Conservation (phyloP, 768 basidiomycete genomes). For the Solioccasus polychromus region DNA sequence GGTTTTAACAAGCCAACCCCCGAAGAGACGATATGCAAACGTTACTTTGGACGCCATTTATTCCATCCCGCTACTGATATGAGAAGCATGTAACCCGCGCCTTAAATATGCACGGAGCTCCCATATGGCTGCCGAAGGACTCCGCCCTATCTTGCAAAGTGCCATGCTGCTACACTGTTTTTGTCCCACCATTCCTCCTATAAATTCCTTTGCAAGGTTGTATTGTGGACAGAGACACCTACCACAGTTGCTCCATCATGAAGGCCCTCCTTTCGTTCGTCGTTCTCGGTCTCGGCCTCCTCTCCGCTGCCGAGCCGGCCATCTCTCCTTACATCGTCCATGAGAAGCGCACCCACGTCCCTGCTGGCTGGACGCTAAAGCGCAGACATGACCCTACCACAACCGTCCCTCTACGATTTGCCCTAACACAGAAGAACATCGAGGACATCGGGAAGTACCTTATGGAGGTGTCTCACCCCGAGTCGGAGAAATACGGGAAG, state of each 20-base stretch:
- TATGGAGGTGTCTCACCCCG: constrained; percentile 34
- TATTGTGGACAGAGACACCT: too few species aligned
- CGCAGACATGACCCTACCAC: constrained; percentile 35
- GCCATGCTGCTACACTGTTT: constrained; percentile 10
- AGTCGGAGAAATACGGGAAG: constrained; percentile 30
- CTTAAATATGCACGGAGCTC: constrained; percentile 5
- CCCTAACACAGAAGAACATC: constrained; percentile 33
- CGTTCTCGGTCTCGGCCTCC: constrained; percentile 16
- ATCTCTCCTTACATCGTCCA: constrained; percentile 32
- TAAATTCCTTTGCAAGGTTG: constrained; percentile 3
- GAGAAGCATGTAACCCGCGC: background rate
- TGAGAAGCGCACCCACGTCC: constrained; percentile 37
- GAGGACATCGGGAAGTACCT: constrained; percentile 27
- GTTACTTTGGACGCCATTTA: too few species aligned
- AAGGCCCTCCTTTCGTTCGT: constrained; percentile 14
- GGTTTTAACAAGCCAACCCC: too few species aligned
- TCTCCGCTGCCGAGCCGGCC: constrained; percentile 16
- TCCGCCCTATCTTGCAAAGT: background rate
- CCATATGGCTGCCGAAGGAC: background rate
- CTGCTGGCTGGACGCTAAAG: constrained; percentile 36
- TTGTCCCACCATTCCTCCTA: constrained; percentile 9
- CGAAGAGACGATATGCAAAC: too few species aligned
- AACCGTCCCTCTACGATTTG: constrained; percentile 29
- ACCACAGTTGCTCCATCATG: constrained; percentile 7
- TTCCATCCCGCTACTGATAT: too few species aligned